phyloP scores from a whole-genome alignment of 352 stramenopile species.

The Pythium guiyangense region DNA sequence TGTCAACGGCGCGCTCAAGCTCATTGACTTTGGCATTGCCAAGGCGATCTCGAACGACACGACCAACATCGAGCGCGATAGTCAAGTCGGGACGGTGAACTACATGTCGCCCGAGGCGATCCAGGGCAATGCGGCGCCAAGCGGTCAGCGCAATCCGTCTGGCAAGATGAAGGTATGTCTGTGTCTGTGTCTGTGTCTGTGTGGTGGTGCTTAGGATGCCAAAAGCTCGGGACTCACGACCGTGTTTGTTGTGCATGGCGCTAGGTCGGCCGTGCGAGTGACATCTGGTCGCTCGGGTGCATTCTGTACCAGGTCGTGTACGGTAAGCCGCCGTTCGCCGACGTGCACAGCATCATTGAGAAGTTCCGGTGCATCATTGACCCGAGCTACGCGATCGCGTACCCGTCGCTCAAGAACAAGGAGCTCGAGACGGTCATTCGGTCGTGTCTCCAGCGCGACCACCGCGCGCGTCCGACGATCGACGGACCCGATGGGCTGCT shows the following conservation, averaged over 20 bases:
- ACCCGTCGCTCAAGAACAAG: conserved; percentile 77
- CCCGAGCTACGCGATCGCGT: conserved; percentile 87
- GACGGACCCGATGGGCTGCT: conserved; percentile 72
- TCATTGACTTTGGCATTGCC: conserved; percentile 98
- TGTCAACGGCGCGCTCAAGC: conserved; percentile 93
- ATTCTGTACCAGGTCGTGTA: conserved; percentile 98
- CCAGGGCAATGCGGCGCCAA: conserved; percentile 47
- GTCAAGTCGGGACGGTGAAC: conserved; percentile 94
- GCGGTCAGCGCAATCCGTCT: conserved; percentile 48
- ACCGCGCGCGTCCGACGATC: conserved; percentile 73
- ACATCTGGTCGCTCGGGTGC: conserved; percentile 96
- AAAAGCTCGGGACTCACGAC: not conserved
- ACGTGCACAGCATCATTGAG: conserved; percentile 92
- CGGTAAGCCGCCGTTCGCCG: conserved; percentile 92
- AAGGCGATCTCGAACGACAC: conserved; percentile 97
- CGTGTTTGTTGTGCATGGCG: not conserved
- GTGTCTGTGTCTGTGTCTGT: no score
- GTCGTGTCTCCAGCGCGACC: conserved; percentile 82
- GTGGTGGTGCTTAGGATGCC: no score
- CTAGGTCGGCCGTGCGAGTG: conserved; percentile 88
- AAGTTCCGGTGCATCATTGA: conserved; percentile 96
- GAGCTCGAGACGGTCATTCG: conserved; percentile 85
- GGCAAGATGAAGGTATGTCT: conserved; percentile 75
- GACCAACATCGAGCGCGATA: conserved; percentile 96
- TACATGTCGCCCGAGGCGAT: conserved; percentile 96